Conservation (phyloP, 768 basidiomycete genomes). For the Tricholoma sp. region DNA sequence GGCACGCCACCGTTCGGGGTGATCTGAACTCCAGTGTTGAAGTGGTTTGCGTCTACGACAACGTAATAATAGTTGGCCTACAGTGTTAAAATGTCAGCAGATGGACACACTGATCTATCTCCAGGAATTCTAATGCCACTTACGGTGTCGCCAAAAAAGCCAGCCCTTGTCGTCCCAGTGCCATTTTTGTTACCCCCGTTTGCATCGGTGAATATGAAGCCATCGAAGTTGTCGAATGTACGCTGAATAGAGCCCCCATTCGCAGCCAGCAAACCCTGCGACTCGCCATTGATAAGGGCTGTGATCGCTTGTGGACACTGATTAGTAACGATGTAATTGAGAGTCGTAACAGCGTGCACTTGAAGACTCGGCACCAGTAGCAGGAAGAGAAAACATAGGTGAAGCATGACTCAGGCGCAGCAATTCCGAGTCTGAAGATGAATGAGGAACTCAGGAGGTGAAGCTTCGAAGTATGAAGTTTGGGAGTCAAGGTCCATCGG, state of each 20-base stretch:
- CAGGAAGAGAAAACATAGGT: neutral
- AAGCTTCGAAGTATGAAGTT: too few species aligned
- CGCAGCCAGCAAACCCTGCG: neutral
- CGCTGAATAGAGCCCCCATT: neutral
- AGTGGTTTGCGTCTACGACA: slow-evolving; percentile 23
- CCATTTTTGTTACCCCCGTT: slow-evolving; percentile 22
- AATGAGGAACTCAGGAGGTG: too few species aligned
- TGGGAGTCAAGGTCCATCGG: too few species aligned
- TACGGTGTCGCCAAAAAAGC: slow-evolving; percentile 10
- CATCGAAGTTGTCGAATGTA: slow-evolving; percentile 8
- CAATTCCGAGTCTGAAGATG: too few species aligned
- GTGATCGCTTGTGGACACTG: neutral
- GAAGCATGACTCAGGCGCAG: neutral
- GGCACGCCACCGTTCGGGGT: slow-evolving; percentile 8
- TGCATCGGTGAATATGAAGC: slow-evolving; percentile 22
- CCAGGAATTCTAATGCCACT: too few species aligned
- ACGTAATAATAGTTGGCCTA: slow-evolving; percentile 22
- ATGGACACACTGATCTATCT: too few species aligned
- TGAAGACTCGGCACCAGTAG: neutral
- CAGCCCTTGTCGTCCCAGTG: slow-evolving; percentile 17
- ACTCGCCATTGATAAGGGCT: neutral
- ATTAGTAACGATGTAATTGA: neutral
- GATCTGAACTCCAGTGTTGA: slow-evolving; percentile 31
- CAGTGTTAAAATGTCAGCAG: too few species aligned
- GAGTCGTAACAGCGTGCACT: neutral